Evolutionary conservation across 2,329 filamentous ascomycete genomes (phyloP), one percentile per base, ranked within the genome.

Genomic region (Claviceps humidiphila): DNA sequence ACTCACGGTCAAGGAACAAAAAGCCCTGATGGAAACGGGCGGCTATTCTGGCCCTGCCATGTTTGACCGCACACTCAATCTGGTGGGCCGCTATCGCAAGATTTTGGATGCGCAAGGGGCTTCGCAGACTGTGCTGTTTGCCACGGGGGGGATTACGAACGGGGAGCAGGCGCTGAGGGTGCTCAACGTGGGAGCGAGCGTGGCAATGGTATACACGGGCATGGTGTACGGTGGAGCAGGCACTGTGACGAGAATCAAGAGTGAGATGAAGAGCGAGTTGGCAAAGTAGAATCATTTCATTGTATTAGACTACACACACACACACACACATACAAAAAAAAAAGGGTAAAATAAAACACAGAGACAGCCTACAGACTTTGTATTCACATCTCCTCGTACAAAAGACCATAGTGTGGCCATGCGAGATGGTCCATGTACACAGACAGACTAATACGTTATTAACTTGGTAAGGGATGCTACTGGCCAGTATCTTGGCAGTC

Each of bases 11-110:
- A 74, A 78, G 57, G 91, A 98, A 64, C 75, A 81, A 58, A 69
- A 72, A 54, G 76, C 83, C 1, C 67, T 96, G 37, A 74, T 76
- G 53, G 88, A 96, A 69, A 82, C 84, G 20, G 90, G 93, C 30
- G 91, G 93, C 1, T 94, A 89, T 67, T 95, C 89, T 0, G 91
- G 93, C 0, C 93, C 93, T 0, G 85, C 86, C 64, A 82, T 95
- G 75, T 95, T 95, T 61, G 79, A 84, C 56, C 78, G 84, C 50
- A 96, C 89, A 0, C 71, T 91, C 24, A 76, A 78, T 6, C 74
- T 98, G 8, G 90, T 97, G 0, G 81, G 77, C 54, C 80, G 82
- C 58, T 98, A 97, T 68, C 79, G 89, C 52, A 74, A 75, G 59
- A 72, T 83, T 63, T 72, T 91, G 37, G 83, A 87, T 56, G 68